These are phyloP conservation scores for Neonectria ditissima DNA, from an alignment of 2,329 filamentous ascomycete genomes.

Conservation along the genomic window DNA sequence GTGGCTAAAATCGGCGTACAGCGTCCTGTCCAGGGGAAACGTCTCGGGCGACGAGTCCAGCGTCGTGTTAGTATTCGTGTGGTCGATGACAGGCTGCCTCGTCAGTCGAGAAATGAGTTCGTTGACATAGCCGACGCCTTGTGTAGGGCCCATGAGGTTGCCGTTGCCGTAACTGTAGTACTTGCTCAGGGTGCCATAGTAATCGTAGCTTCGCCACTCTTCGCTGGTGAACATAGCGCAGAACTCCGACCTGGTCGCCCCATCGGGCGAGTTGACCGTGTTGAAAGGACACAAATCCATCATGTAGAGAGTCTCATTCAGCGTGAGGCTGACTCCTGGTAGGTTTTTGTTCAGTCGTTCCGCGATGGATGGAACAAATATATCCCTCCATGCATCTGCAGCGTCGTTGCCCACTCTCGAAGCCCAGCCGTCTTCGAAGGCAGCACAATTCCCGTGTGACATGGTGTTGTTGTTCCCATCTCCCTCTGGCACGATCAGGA, in stretches of 20 bases:
- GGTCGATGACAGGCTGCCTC: slow-evolving; percentile 73
- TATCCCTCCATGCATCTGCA: slow-evolving; percentile 68
- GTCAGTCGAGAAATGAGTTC: slow-evolving; percentile 88
- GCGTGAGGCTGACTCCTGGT: slow-evolving; percentile 73
- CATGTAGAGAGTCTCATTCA: slow-evolving; percentile 73
- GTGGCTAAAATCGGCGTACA: slow-evolving; percentile 94
- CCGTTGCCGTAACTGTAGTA: slow-evolving; percentile 86
- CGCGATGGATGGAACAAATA: slow-evolving; percentile 77
- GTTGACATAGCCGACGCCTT: slow-evolving; percentile 89
- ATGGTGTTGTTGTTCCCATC: slow-evolving; percentile 82
- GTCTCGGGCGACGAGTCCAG: slow-evolving; percentile 75
- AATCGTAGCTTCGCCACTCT: slow-evolving; percentile 86
- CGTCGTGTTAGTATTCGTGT: slow-evolving; percentile 82
- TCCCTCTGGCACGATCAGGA: slow-evolving; percentile 78
- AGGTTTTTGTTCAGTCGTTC: slow-evolving; percentile 76
- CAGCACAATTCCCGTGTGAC: slow-evolving; percentile 76
- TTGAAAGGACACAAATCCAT: slow-evolving; percentile 94
- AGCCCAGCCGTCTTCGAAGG: slow-evolving; percentile 72
- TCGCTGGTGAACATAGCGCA: slow-evolving; percentile 78
- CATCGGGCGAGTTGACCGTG: slow-evolving; percentile 73
- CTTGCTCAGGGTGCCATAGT: slow-evolving; percentile 83
- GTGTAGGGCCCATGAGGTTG: slow-evolving; percentile 82
- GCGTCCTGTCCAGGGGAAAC: slow-evolving; percentile 75
- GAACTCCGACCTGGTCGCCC: slow-evolving; percentile 71
- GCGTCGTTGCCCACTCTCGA: slow-evolving; percentile 61